phyloP scores from a whole-genome alignment of 352 stramenopile species.

The Phytophthora lateralis region DNA sequence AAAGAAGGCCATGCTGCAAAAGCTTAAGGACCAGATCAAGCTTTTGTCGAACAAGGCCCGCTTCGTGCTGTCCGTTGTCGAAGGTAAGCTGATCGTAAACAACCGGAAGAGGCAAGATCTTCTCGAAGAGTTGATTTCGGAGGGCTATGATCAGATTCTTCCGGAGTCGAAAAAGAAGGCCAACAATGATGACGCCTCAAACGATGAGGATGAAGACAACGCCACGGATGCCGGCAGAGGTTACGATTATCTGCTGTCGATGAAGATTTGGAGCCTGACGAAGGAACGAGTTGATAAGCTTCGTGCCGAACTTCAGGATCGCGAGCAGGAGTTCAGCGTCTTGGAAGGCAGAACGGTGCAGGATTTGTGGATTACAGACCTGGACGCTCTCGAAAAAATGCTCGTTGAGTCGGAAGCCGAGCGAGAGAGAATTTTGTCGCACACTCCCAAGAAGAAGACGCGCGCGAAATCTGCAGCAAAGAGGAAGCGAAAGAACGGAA shows the following conservation, averaged over 20 bases:
- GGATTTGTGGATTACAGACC: slow-evolving; percentile 93
- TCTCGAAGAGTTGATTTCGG: slow-evolving; percentile 83
- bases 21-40: slow-evolving; percentile 91
- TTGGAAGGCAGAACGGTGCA: slow-evolving; percentile 86
- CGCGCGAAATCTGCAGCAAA: slow-evolving; percentile 52
- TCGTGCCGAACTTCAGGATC: slow-evolving; percentile 86
- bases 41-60: slow-evolving; percentile 94
- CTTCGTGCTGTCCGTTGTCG: slow-evolving; percentile 95
- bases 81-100: slow-evolving; percentile 92
- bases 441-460: slow-evolving; percentile 65
- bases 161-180: slow-evolving; percentile 57
- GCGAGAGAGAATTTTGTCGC: slow-evolving; percentile 55
- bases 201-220: slow-evolving; percentile 62
- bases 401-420: slow-evolving; percentile 72
- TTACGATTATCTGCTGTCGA: slow-evolving; percentile 96
- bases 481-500: slow-evolving; percentile 51
- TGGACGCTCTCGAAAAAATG: slow-evolving; percentile 88
- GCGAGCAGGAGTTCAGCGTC: slow-evolving; percentile 82
- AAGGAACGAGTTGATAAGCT: slow-evolving; percentile 93
- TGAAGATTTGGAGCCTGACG: slow-evolving; percentile 95
- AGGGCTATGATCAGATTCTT: slow-evolving; percentile 90
- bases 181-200: slow-evolving; percentile 49
- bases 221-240: slow-evolving; percentile 47
- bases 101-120: slow-evolving; percentile 94
- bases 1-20: slow-evolving; percentile 89